Conservation (phyloP, 257 asterid genomes). For the Apocynum venetum region DNA sequence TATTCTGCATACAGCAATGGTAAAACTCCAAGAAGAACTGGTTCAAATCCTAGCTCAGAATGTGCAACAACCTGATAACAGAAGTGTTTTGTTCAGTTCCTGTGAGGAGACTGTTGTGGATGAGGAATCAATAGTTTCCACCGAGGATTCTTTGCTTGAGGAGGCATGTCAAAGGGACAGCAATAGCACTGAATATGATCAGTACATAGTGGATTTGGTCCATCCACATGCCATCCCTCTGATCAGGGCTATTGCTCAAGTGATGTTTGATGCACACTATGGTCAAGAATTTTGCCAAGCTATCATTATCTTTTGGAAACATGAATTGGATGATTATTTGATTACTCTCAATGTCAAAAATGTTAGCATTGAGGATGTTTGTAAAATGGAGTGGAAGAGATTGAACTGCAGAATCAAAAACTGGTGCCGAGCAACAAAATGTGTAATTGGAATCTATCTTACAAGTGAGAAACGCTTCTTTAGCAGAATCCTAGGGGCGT, state of each 20-base stretch:
- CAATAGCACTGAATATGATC: slow-evolving; percentile 23
- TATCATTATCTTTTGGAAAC: slow-evolving; percentile 58
- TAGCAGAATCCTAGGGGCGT: slow-evolving; percentile 66
- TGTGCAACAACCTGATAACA: slow-evolving; percentile 74
- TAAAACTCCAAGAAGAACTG: slow-evolving; percentile 73
- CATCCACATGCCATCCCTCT: slow-evolving; percentile 60
- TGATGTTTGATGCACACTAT: slow-evolving; percentile 72
- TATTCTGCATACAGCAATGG: slow-evolving; percentile 76
- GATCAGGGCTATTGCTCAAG: slow-evolving; percentile 52
- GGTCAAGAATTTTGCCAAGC: slow-evolving; percentile 75
- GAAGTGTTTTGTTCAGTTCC: slow-evolving; percentile 32
- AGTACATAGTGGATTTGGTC: slow-evolving; percentile 53
- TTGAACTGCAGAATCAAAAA: slow-evolving; percentile 70
- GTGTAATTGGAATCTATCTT: slow-evolving; percentile 70
- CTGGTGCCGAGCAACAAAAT: slow-evolving; percentile 80
- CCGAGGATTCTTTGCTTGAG: slow-evolving; percentile 2
- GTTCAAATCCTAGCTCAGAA: slow-evolving; percentile 61
- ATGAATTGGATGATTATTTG: slow-evolving; percentile 75
- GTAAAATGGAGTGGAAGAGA: slow-evolving; percentile 79
- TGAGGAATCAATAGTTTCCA: background rate
- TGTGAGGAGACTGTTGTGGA: slow-evolving; percentile 65
- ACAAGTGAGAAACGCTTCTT: slow-evolving; percentile 62
- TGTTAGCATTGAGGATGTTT: slow-evolving; percentile 74
- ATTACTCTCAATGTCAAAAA: slow-evolving; percentile 68
- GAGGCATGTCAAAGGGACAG: background rate